Conservation (phyloP, 2,329 filamentous ascomycete species). For the Blastomyces parvus region DNA sequence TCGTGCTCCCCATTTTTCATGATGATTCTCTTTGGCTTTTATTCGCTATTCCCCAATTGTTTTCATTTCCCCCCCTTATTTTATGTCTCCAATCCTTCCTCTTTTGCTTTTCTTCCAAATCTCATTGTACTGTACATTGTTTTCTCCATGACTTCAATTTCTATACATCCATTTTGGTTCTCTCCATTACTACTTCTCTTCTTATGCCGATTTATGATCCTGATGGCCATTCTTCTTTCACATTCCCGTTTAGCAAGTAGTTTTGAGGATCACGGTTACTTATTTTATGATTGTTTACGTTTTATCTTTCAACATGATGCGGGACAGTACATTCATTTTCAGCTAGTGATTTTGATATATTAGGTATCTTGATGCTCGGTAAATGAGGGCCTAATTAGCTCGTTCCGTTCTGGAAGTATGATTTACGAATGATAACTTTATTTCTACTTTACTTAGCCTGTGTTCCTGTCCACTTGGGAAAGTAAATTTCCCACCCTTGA, state of each 20-base stretch:
- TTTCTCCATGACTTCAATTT: neutral
- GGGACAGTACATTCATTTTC: neutral
- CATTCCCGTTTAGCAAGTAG: neutral
- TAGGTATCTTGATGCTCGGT: neutral
- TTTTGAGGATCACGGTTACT: neutral
- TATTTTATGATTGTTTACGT: neutral
- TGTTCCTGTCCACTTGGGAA: neutral
- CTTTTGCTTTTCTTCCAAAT: neutral
- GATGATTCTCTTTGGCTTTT: neutral
- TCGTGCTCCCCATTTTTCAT: neutral
- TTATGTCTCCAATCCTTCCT: neutral
- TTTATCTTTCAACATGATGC: neutral
- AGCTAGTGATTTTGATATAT: neutral
- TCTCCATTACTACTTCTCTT: neutral
- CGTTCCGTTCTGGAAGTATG: neutral
- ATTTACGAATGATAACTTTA: neutral
- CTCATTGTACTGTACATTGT: neutral
- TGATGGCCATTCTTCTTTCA: neutral
- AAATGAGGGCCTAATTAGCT: neutral
- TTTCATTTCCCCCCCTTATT: neutral
- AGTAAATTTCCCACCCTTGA: neutral
- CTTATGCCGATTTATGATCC: neutral
- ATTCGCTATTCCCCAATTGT: neutral
- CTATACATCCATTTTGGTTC: neutral
- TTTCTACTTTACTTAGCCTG: neutral